phyloP scores from a whole-genome alignment of 371 early-diverging fungal genomes.

The Chytridiales sp. region DNA sequence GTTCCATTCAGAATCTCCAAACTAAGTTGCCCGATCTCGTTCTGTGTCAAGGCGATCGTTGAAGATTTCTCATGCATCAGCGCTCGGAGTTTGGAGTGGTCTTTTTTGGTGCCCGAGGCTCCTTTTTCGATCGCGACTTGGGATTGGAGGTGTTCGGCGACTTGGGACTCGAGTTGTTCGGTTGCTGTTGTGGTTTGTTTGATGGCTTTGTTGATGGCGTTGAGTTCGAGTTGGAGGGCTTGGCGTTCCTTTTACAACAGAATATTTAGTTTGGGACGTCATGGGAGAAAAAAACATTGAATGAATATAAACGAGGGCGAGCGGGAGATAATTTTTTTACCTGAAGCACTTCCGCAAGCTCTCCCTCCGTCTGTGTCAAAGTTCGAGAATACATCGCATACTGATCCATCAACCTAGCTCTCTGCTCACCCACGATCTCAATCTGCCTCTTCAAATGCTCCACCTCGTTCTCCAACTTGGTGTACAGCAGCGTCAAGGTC shows the following conservation, averaged over 20 bases:
- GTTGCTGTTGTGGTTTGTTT: conserved; percentile 27
- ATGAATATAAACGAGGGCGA: background rate
- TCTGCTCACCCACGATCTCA: conserved; percentile 37
- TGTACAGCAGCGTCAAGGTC: conserved; percentile 41
- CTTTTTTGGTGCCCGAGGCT: conserved; percentile 36
- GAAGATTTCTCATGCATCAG: conserved; percentile 53
- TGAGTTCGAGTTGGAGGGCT: conserved; percentile 46
- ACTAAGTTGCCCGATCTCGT: conserved; percentile 44
- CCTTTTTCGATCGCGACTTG: conserved; percentile 55
- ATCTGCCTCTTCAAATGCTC: conserved; percentile 48
- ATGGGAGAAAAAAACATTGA: background rate
- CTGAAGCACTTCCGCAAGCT: conserved; percentile 39
- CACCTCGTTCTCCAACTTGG: conserved; percentile 48
- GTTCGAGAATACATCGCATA: conserved; percentile 42
- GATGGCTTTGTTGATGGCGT: conserved; percentile 42
- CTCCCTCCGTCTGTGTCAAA: conserved; percentile 47
- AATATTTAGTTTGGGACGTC: too few relatives aligned
- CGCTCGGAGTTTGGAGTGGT: conserved; percentile 38
- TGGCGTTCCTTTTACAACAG: conserved; percentile 40
- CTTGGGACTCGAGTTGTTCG: conserved; percentile 46
- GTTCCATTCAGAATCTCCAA: conserved; percentile 41
- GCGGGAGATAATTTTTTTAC: conserved; percentile 14
- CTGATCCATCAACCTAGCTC: conserved; percentile 45
- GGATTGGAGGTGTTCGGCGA: conserved; percentile 51
- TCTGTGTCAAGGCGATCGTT: conserved; percentile 41